Base-by-base conservation (phyloP, 1,139 yeast genomes). In the Sugiyamaella grinbergsii region DNA sequence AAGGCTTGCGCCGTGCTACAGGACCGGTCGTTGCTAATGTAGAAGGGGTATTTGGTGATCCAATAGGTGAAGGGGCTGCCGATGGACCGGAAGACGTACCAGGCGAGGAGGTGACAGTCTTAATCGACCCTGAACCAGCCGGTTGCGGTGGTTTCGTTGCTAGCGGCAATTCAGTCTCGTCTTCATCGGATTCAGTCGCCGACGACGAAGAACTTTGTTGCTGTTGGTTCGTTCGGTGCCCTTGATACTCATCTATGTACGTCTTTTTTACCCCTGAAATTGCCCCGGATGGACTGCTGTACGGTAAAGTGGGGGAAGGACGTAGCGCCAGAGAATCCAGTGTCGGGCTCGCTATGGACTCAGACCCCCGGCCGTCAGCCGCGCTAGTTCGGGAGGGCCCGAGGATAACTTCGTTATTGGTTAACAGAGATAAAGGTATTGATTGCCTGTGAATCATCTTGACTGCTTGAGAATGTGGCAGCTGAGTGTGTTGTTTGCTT, bases 401-500 rank as follows among this genome's bases (percentile, higher is more conserved):
- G 42, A 15, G 13, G 13, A 29, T 29, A 29, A n/a, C 33, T n/a
- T 10, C n/a, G 5, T 41, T 31, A 22, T 41, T 41, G 2, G 45
- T 41, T 13, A 41, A 31, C 22, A 41, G 22, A 11, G 45, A 41
- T 20, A 41, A 15, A 11, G 45, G 45, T 29, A 41, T 41, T 11
- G 31, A 20, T 20, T 41, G 38, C 10, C 45, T 32, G 16, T 28
- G 45, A 19, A 41, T 41, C 38, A 41, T 41, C 11, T 13, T 22
- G 7, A 16, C 13, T 20, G 37, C 31, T 28, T 29, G 36, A 4
- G 11, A 5, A 40, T 24, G 19, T 28, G 20, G 18, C 3, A n/a
- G n/a, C n/a, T n/a, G n/a, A n/a, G n/a, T n/a, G 11, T 22, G 15
- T 20, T 36, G 10, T 5, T 5, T 33, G 37, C 22, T 33, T 5